Base-by-base conservation (phyloP, 1,284 basidiomycete species). In the Sanghuangporus sanghuang region DNA sequence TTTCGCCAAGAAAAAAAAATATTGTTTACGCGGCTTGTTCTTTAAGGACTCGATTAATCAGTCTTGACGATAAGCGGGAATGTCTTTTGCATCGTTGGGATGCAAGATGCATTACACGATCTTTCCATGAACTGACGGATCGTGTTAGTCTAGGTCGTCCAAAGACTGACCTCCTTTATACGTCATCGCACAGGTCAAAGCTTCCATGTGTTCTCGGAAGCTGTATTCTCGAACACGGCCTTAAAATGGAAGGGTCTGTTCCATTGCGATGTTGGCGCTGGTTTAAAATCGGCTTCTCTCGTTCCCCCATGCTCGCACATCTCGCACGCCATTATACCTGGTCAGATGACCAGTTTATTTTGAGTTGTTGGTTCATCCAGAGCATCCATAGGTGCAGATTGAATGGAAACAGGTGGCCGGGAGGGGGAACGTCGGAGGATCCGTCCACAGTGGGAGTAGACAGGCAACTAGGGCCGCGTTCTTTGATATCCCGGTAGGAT, bases 371-470 rank as follows among this genome's bases (percentile, higher is more conserved):
- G 16, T 12, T 16, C 61, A 49, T 49, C 27, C n/a, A 32, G 46
- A 23, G 27, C 21, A n/a, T 49, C 11, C 21, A 14, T 36, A 54
- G 32, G 53, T 40, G 39, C n/a, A 14, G 35, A 57, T 39, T 62
- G 46, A 56, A 62, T 55, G 40, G 38, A 21, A 27, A 54, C n/a
- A 46, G 18, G 32, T 38, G 42, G 39, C 52, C 46, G 14, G 44
- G 46, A 62, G 61, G 61, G 50, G 55, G 61, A 62, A 62, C 46
- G 40, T 62, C 61, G 61, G 61, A 12, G 53, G 53, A 56, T 55
- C 36, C 42, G 12, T 36, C 36, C 32, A 23, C 27, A 42, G 21
- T 44, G 16, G 23, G 44, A 21, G 3, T 42, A n/a, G 50, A 14
- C n/a, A 36, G 40, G 38, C 8, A 35, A 40, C 27, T 55, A 32